A percentile compares a stretch with the other conserved stretches of the same genome.
Evolutionary conservation across 805 yeast species (phyloP).

Genomic region (Candida boidinii): DNA sequence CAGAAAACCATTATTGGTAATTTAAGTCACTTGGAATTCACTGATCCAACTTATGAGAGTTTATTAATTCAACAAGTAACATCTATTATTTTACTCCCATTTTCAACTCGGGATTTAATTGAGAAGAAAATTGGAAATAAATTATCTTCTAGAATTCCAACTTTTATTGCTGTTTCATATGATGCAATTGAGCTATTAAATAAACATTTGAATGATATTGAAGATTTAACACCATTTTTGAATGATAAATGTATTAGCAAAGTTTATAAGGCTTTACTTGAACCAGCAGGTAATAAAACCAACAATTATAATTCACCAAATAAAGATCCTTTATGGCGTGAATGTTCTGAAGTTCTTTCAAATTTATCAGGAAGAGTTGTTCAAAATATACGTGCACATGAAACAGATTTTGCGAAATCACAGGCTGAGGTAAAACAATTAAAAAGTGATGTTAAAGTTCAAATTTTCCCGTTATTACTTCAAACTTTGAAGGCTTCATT

Average conservation of each 20-base stretch:
- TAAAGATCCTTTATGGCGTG: slow-evolving; percentile 43
- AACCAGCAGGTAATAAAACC: slow-evolving; percentile 38
- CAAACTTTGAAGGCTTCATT: too few species aligned
- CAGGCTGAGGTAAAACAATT: too few species aligned
- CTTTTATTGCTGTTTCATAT: slow-evolving; percentile 54
- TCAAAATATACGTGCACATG: too few species aligned
- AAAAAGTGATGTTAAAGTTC: too few species aligned
- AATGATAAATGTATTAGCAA: slow-evolving; percentile 37
- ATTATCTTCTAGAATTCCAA: slow-evolving; percentile 43
- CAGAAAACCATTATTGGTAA: slow-evolving; percentile 52
- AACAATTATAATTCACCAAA: slow-evolving; percentile 22
- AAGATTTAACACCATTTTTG: slow-evolving; percentile 27
- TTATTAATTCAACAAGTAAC: slow-evolving; percentile 46
- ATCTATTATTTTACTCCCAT: slow-evolving; percentile 47
- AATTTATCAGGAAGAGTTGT: too few species aligned
- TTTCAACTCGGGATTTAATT: slow-evolving; percentile 50
- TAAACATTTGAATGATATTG: slow-evolving; percentile 23
- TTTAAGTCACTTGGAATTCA: slow-evolving; percentile 24
- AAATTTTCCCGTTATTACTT: too few species aligned
- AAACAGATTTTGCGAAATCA: slow-evolving; percentile 14
- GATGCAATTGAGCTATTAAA: slow-evolving; percentile 33
- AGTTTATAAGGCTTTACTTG: slow-evolving; percentile 41
- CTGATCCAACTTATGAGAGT: slow-evolving; percentile 31
- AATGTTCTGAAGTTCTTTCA: slow-evolving; percentile 34
- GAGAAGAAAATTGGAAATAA: slow-evolving; percentile 37